Conservation (phyloP, 305 asterid species). For the Fraxinus velutina region DNA sequence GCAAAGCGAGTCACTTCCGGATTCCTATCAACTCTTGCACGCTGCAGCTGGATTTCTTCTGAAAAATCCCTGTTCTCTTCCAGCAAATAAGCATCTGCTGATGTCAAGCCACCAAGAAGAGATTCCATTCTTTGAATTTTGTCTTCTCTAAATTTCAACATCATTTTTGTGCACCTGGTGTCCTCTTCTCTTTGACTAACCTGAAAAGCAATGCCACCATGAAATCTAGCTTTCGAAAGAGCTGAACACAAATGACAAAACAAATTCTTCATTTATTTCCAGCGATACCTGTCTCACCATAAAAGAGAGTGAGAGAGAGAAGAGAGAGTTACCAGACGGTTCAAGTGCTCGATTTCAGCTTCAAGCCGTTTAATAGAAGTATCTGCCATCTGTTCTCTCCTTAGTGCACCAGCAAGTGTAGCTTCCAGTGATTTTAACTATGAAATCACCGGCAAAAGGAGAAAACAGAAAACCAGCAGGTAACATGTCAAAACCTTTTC, state of each 20-base stretch:
- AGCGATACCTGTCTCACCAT: constrained; percentile 7
- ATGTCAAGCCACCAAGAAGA: constrained; percentile 57
- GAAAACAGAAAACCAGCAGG: constrained; percentile 12
- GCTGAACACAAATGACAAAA: not conserved
- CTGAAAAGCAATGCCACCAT: constrained; percentile 38
- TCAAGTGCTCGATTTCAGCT: constrained; percentile 90
- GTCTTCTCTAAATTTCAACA: constrained; percentile 94
- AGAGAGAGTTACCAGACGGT: constrained; percentile 62
- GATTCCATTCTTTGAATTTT: constrained; percentile 95
- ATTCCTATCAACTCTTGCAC: constrained; percentile 70
- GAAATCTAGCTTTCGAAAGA: constrained; percentile 3
- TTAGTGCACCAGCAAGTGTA: constrained; percentile 79
- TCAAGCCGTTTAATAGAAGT: constrained; percentile 68
- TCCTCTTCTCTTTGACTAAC: constrained; percentile 97
- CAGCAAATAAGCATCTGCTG: constrained; percentile 65
- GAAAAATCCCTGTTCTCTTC: constrained; percentile 70
- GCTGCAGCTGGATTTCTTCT: constrained; percentile 71
- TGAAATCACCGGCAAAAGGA: constrained; percentile 8
- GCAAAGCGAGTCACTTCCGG: constrained; percentile 99
- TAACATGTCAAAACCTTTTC: constrained; percentile 13
- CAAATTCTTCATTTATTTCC: not conserved
- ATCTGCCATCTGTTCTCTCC: constrained; percentile 95
- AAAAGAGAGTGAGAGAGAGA: not conserved
- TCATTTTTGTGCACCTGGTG: constrained; percentile 86
- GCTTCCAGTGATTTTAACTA: constrained; percentile 86